A percentile compares a stretch with the other conserved stretches of the same genome.
These are phyloP conservation scores for Penicillium bovifimosum DNA, from an alignment of 495 filamentous ascomycete genomes.

Conservation along the genomic window DNA sequence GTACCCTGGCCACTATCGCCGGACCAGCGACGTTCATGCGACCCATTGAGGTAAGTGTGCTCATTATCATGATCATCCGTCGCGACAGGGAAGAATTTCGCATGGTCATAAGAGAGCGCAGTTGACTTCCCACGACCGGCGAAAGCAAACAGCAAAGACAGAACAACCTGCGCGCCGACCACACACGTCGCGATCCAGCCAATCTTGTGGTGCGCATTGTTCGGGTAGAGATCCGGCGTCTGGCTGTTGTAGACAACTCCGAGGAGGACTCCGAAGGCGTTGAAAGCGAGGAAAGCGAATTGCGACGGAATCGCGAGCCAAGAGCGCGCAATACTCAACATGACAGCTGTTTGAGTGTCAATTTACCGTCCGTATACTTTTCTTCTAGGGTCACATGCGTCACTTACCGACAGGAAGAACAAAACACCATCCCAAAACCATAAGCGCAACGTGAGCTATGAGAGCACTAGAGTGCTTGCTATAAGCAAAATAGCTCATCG, in stretches of 20 bases:
- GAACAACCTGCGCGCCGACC: slow-evolving; percentile 58
- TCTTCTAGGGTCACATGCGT: background rate
- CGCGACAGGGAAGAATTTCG: slow-evolving; percentile 63
- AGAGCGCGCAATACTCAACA: slow-evolving; percentile 80
- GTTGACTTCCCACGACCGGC: slow-evolving; percentile 33
- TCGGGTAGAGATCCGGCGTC: slow-evolving; percentile 83
- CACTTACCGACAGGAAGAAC: slow-evolving; percentile 73
- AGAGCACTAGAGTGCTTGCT: slow-evolving; percentile 61
- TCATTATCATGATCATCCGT: slow-evolving; percentile 60
- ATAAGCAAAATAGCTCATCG: slow-evolving; percentile 71
- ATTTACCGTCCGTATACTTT: background rate
- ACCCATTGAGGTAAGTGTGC: slow-evolving; percentile 41
- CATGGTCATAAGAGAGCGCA: slow-evolving; percentile 29
- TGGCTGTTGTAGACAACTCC: slow-evolving; percentile 73
- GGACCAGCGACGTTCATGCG: slow-evolving; percentile 59
- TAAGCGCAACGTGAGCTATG: slow-evolving; percentile 71
- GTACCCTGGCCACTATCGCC: slow-evolving; percentile 88
- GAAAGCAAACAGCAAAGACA: slow-evolving; percentile 58
- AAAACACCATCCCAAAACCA: slow-evolving; percentile 78
- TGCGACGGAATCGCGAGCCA: slow-evolving; percentile 68
- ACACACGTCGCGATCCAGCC: slow-evolving; percentile 83
- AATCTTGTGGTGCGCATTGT: slow-evolving; percentile 82
- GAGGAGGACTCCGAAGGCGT: slow-evolving; percentile 65
- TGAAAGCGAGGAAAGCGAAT: slow-evolving; percentile 66
- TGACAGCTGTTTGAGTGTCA: slow-evolving; percentile 52